Evolutionary conservation across 2,329 filamentous ascomycete species (phyloP).

Genomic region (Colletotrichum filicis): DNA sequence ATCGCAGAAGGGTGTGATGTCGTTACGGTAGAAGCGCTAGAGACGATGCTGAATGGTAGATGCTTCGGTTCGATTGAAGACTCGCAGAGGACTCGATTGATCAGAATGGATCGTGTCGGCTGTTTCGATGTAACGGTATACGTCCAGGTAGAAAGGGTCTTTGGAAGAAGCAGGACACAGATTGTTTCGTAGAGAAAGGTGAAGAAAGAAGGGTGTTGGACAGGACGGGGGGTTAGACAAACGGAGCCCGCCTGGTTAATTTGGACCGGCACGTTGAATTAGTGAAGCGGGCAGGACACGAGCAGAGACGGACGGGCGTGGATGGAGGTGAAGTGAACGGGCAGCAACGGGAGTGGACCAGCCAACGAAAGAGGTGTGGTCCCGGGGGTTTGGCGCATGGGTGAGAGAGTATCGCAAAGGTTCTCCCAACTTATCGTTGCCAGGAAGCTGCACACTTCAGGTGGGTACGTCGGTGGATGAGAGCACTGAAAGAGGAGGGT

Average conservation of each 20-base stretch:
- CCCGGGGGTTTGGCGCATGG: background rate
- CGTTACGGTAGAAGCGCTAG: constrained; percentile 6
- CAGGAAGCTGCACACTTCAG: constrained; percentile 9
- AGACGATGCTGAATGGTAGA: background rate
- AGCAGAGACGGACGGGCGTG: background rate
- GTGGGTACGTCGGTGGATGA: background rate
- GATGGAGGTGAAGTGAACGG: constrained; percentile 28
- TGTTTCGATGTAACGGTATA: background rate
- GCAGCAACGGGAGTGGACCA: constrained; percentile 23
- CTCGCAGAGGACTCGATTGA: background rate
- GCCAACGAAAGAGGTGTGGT: background rate
- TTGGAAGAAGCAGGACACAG: background rate
- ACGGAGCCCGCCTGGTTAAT: background rate
- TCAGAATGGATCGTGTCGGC: background rate
- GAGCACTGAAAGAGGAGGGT: background rate
- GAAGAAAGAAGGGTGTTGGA: background rate
- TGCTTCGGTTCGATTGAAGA: background rate
- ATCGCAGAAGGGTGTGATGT: constrained; percentile 2
- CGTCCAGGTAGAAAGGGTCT: background rate
- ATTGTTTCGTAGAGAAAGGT: background rate
- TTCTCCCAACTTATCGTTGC: background rate
- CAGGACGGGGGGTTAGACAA: background rate
- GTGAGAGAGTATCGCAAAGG: constrained; percentile 6
- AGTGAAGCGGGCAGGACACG: constrained; percentile 12
- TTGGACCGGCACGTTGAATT: constrained; percentile 12